Conservation (phyloP, 2,329 filamentous ascomycete genomes). For the Bipolaris gigantea region DNA sequence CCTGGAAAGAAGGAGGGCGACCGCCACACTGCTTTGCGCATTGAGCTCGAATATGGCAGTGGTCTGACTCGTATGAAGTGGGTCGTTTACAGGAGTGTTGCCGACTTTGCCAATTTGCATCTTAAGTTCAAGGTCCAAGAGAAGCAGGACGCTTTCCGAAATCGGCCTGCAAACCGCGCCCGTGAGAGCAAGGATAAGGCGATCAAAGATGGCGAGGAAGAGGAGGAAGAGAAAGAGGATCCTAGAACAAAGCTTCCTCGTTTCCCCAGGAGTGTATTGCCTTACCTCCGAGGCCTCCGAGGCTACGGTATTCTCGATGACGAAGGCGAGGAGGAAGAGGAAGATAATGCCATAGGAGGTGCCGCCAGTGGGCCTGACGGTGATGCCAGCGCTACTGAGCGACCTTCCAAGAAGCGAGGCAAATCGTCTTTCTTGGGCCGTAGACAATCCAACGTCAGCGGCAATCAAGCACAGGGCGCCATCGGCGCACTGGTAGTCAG, state of each 20-base stretch:
- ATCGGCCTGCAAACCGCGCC: slow-evolving; percentile 51
- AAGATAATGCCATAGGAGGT: slow-evolving; percentile 54
- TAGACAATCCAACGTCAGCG: slow-evolving; percentile 59
- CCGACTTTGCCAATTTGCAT: slow-evolving; percentile 91
- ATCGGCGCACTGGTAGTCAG: slow-evolving; percentile 29
- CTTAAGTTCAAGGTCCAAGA: slow-evolving; percentile 88
- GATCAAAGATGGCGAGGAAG: slow-evolving; percentile 23
- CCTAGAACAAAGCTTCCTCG: slow-evolving; percentile 75
- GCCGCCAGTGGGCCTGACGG: slow-evolving; percentile 62
- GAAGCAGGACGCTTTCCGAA: slow-evolving; percentile 78
- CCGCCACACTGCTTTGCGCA: slow-evolving; percentile 82
- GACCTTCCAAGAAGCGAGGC: slow-evolving; percentile 56
- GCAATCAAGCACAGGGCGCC: slow-evolving; percentile 30
- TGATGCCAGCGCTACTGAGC: slow-evolving; percentile 69
- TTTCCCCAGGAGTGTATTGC: slow-evolving; percentile 87
- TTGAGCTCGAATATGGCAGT: slow-evolving; percentile 94
- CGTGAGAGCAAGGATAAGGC: slow-evolving; percentile 22
- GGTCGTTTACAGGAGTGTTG: slow-evolving; percentile 83
- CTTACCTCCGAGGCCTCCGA: slow-evolving; percentile 80
- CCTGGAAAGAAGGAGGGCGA: slow-evolving; percentile 45
- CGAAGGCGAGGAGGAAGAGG: slow-evolving; percentile 76
- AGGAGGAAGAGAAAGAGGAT: slow-evolving; percentile 61
- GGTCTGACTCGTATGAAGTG: slow-evolving; percentile 96
- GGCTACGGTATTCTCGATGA: slow-evolving; percentile 63
- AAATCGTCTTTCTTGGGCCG: slow-evolving; percentile 62